phyloP scores from a whole-genome alignment of 495 filamentous ascomycete species.

The Hypomontagnella submonticulosa region DNA sequence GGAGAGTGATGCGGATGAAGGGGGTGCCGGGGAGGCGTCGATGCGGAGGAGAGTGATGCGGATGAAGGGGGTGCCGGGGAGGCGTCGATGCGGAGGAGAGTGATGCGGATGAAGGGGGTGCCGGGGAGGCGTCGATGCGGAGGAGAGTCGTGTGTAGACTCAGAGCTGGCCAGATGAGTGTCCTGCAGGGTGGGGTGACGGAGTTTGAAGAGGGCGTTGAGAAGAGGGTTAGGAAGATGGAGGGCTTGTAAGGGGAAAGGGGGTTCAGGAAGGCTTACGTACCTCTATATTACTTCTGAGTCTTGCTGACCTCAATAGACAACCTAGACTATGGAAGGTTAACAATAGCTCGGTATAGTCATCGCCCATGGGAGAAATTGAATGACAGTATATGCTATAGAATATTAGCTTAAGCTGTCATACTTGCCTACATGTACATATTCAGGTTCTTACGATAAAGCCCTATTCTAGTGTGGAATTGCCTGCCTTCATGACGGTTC shows the following conservation, averaged over 20 bases:
- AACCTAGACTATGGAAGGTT: no score
- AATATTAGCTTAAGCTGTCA: no score
- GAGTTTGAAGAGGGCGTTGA: conserved; percentile 73
- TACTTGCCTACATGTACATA: no score
- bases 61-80: conserved; percentile 52
- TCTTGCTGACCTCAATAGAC: no score
- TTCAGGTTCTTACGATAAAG: no score
- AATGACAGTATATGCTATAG: no score
- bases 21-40: conserved; percentile 49
- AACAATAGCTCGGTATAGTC: no score
- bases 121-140: conserved; percentile 53
- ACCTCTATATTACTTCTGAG: no score
- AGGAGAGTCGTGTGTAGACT: conserved; percentile 70
- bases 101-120: conserved; percentile 52
- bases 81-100: conserved; percentile 53
- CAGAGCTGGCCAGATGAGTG: conserved; percentile 65
- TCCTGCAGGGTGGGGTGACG: conserved; percentile 66
- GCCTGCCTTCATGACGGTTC: no score
- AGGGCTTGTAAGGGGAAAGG: neutral
- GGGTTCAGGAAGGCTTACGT: neutral
- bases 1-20: conserved; percentile 55
- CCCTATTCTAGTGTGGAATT: no score
- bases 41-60: conserved; percentile 55
- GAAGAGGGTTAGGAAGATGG: conserved; percentile 65
- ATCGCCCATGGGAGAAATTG: no score